These are phyloP conservation scores for Neurospora sublineolata DNA, from an alignment of 495 filamentous ascomycete genomes.

Conservation along the genomic window DNA sequence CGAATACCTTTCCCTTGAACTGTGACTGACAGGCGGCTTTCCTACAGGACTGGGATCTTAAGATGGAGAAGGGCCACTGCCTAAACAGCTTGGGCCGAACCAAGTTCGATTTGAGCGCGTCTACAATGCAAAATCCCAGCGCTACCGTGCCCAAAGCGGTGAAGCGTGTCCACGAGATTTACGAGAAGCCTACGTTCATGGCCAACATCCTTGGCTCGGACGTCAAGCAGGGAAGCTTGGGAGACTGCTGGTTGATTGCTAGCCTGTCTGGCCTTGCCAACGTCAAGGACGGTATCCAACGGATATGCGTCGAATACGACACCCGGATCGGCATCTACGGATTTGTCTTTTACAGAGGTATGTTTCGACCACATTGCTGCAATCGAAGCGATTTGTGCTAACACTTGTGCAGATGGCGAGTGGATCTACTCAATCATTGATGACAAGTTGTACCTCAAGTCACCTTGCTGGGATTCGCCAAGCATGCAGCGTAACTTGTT, in stretches of 20 bases:
- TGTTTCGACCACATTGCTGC: background rate
- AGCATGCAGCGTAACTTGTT: constrained; percentile 42
- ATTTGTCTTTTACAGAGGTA: constrained; percentile 75
- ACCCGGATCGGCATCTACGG: constrained; percentile 76
- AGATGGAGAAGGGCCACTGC: constrained; percentile 35
- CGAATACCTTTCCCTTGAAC: background rate
- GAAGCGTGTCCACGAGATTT: constrained; percentile 73
- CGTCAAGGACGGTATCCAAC: constrained; percentile 62
- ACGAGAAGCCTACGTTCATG: constrained; percentile 76
- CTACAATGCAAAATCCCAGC: constrained; percentile 27
- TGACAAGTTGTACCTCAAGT: constrained; percentile 65
- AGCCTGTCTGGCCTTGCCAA: constrained; percentile 77
- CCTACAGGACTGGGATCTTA: constrained; percentile 39
- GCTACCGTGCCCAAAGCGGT: constrained; percentile 47
- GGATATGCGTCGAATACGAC: constrained; percentile 73
- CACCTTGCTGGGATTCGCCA: constrained; percentile 64
- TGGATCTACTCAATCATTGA: constrained; percentile 92
- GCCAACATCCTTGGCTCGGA: constrained; percentile 65
- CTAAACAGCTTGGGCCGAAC: constrained; percentile 34
- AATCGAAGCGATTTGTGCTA: background rate
- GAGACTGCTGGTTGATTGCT: constrained; percentile 90
- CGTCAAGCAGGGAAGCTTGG: constrained; percentile 68
- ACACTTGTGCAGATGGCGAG: constrained; percentile 55
- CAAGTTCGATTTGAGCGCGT: constrained; percentile 31
- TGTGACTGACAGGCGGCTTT: constrained; percentile 8